Evolutionary conservation across 2,329 filamentous ascomycete species (phyloP), one percentile per base, ranked within the genome.

Genomic region (Nigrospora oryzae): DNA sequence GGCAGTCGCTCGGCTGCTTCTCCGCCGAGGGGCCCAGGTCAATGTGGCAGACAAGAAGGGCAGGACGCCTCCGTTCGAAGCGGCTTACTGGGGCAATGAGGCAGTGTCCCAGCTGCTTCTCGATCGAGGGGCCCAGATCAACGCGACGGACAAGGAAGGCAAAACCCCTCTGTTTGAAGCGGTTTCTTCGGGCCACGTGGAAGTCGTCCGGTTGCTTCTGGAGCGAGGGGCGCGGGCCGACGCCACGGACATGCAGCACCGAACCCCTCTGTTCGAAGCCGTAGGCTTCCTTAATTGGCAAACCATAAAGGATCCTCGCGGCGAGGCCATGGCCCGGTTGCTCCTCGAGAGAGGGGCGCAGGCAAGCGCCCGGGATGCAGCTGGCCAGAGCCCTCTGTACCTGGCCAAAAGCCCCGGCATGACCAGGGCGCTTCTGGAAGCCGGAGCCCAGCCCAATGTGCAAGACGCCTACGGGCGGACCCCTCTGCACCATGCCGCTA

Each of bases 81-180:
- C 48, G 4, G 37, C 47, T 23, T 39, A 43, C 13, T 46, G 44
- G 7, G 45, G 47, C 37, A 35, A 49, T 36, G 13, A 43, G 12
- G 30, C 10, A 5, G 43, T 49, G n/a, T 43, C 48, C 13, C 38
- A 42, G 34, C 38, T 15, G 11, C 48, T 50, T 36, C 32, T 44
- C 13, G 43, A 23, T 39, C 36, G 36, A 35, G 42, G 36, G 15
- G 23, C 36, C 1, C n/a, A 39, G 3, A 16, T 44, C 5, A 34
- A 44, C 30, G 14, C 3, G 1, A 14, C 13, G 34, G 42, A 44
- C 23, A 19, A n/a, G 14, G 3, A 5, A 12, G 36, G 36, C 19
- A 19, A 12, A 19, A 32, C 42, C 33, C 36, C 42, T 16, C n/a
- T 44, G 5, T 16, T 12, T 5, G n/a, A 3, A 19, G 15, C 15